phyloP scores from a whole-genome alignment of 73 alveolate genomes.

The Paramecium sonneborni region DNA sequence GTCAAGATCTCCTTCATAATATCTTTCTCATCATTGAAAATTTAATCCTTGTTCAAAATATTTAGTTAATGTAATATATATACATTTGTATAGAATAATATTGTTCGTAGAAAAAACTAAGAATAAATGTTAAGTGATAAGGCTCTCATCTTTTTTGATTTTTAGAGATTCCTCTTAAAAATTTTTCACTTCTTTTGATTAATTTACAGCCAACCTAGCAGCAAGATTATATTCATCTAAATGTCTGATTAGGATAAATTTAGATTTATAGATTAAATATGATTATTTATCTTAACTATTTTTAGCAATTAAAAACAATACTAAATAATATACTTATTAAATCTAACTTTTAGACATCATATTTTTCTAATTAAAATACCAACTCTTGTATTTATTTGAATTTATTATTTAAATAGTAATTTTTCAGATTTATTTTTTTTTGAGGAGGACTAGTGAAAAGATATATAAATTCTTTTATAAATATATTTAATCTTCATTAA shows the following conservation, averaged over 20 bases:
- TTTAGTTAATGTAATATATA: too few species aligned
- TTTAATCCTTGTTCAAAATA: too few species aligned
- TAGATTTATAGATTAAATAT: background rate
- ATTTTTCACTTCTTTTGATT: background rate
- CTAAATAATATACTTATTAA: background rate
- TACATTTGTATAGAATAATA: too few species aligned
- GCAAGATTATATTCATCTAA: constrained; percentile 43
- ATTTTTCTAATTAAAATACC: background rate
- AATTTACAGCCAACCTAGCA: background rate
- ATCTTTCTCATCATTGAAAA: too few species aligned
- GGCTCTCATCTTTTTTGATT: constrained; percentile 66
- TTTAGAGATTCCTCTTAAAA: background rate
- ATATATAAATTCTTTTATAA: too few species aligned
- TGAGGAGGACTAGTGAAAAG: too few species aligned
- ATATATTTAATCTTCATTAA: too few species aligned
- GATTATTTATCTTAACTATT: background rate
- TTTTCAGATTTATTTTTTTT: too few species aligned
- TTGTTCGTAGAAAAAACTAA: too few species aligned
- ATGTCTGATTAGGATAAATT: constrained; percentile 39
- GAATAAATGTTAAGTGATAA: too few species aligned
- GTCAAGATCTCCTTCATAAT: too few species aligned
- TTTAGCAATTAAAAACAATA: background rate
- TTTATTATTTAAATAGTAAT: too few species aligned
- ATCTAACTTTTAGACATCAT: background rate
- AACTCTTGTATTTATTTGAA: background rate